Conservation (phyloP, 2,329 filamentous ascomycete species). For the Aschersonia sp. region DNA sequence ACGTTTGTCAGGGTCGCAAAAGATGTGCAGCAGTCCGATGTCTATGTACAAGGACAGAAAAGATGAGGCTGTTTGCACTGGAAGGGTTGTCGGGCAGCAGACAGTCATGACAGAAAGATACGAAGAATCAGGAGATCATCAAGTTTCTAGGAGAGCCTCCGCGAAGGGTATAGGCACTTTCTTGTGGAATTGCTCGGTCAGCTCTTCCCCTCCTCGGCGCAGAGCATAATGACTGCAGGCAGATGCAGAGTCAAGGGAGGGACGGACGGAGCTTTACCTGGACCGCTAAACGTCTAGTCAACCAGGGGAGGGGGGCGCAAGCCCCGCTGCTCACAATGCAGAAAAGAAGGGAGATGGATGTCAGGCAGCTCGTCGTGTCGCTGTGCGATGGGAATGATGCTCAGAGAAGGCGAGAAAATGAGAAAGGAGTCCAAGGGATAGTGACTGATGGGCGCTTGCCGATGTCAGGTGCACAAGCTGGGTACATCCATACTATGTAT, state of each 20-base stretch:
- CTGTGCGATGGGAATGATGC: too few species aligned
- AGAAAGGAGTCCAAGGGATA: too few species aligned
- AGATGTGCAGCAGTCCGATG: too few species aligned
- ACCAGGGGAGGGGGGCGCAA: constrained; percentile 1
- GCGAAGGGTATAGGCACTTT: constrained; percentile 1
- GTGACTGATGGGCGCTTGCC: too few species aligned
- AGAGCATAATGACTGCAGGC: background rate
- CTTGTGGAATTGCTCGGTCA: constrained; percentile 1
- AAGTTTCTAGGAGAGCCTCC: constrained; percentile 1
- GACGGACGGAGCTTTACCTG: constrained; percentile 2
- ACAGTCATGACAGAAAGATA: background rate
- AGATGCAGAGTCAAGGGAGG: constrained; percentile 1
- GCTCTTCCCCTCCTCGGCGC: background rate
- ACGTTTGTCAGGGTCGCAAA: too few species aligned
- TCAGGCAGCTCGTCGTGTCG: background rate
- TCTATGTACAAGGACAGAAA: too few species aligned
- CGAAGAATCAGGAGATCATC: constrained; percentile 1
- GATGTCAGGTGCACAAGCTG: too few species aligned
- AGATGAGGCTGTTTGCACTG: background rate
- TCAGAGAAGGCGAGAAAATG: too few species aligned
- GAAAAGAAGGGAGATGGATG: constrained; percentile 1
- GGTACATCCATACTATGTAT: too few species aligned
- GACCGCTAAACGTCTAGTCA: constrained; percentile 3
- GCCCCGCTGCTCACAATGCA: constrained; percentile 1
- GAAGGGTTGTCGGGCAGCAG: background rate